Base-by-base conservation (phyloP, 257 asterid genomes). In the Solanum paucissectum region DNA sequence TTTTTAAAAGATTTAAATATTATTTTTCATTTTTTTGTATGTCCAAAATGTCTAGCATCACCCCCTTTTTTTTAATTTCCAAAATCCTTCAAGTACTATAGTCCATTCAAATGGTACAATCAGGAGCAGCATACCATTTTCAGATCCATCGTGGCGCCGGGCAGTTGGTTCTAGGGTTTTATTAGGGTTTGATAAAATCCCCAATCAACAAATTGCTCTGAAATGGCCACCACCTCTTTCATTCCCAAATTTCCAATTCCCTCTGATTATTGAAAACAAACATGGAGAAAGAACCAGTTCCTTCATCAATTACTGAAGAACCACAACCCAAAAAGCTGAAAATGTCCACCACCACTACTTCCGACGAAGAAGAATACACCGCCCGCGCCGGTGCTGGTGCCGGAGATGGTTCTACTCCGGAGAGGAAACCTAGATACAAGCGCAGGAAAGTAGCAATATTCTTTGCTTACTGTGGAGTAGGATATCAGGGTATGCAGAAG, bases 401-500 rank as follows among this genome's bases (percentile, higher is more conserved):
- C 62, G 62, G 10, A 10, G 90, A 71, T 3, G 93, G 72, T 38
- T 32, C 84, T 7, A n/a, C 46, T 12, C 84, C 88, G 55, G 86
- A 62, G 64, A 88, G 85, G 68, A 91, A 76, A 84, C 95, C 95
- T 81, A 92, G 86, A 69, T 95, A 95, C 96, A 95, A 93, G 92
- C 99, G 98, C 88, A 98, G 99, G 36, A 95, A 95, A 90, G 77
- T 97, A 87, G 98, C 99, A 12, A 93, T 97, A 2, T 95, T 97
- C 91, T 94, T 97, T 88, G 98, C 99, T 9, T 95, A 93, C 85
- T 95, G 98, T 90, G 99, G 99, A 86, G 99, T 96, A 5, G 98
- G 98, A 9, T 97, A 97, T 90, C 99, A 95, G 85, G 99, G 99
- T 7, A 96, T 96, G 99, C 99, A 96, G 86, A 96, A 96, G 86